Percentiles rank a stretch among this genome's conserved stretches.
These are phyloP conservation scores for Cystofilobasidium macerans DNA, from an alignment of 768 basidiomycete genomes.

Conservation along the genomic window DNA sequence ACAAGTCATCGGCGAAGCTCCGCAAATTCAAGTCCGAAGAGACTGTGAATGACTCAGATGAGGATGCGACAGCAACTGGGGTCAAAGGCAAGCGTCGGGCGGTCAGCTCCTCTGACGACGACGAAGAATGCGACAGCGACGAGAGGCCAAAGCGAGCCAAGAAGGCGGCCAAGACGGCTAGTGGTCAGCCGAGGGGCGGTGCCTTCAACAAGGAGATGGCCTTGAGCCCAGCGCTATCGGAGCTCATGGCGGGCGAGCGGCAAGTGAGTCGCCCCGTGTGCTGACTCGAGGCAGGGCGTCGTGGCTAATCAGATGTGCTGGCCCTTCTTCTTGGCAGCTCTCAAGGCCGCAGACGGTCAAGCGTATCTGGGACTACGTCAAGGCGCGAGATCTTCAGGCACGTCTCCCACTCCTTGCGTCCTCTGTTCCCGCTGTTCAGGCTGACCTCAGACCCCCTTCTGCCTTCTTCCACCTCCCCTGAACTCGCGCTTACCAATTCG, in stretches of 20 bases:
- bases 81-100: too few species aligned
- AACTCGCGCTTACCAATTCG: neutral
- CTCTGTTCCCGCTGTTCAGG: neutral
- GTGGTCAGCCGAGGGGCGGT: slow-evolving; percentile 29
- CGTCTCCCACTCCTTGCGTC: neutral
- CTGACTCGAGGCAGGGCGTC: neutral
- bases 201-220: slow-evolving; percentile 44
- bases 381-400: slow-evolving; percentile 13
- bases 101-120: neutral
- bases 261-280: slow-evolving; percentile 40
- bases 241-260: slow-evolving; percentile 39
- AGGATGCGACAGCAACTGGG: too few species aligned
- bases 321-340: too few species aligned
- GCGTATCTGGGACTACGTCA: slow-evolving; percentile 20
- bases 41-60: neutral
- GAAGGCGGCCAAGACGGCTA: slow-evolving; percentile 47
- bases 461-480: neutral
- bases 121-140: slow-evolving; percentile 33
- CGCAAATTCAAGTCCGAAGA: neutral
- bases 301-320: too few species aligned
- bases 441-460: too few species aligned
- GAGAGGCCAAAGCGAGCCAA: slow-evolving; percentile 32
- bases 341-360: slow-evolving; percentile 16
- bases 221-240: slow-evolving; percentile 38
- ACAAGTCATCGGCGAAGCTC: neutral